Base-by-base conservation (phyloP, 208 protist species). In the Trypanosoma vivax region DNA sequence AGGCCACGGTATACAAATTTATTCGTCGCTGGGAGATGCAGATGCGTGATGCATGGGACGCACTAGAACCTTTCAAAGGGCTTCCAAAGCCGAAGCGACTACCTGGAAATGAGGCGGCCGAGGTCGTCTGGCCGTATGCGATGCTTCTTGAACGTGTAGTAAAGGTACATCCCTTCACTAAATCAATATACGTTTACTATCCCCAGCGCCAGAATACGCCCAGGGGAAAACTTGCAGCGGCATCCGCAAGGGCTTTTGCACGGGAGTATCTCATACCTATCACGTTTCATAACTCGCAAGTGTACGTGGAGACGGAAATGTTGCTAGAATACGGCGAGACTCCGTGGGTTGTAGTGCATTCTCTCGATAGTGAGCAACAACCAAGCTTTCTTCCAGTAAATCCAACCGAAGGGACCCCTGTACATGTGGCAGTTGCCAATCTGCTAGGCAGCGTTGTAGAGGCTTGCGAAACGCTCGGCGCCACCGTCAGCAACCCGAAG, bases 151-250 rank as follows among this genome's bases (percentile, higher is more conserved):
- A 95, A 72, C 68, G 82, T 30, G 74, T 88, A 25, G 73, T 92
- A 51, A 77, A 79, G 57, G 83, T 95, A 31, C 88, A 95, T 64
- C 88, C 83, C 25, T 95, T 91, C 59, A 95, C 81, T 25, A 95
- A 95, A 65, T 95, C 88, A 40, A 88, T 95, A 48, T 95, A 95
- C 58, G 76, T 91, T 4, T 95, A 91, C 66, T 95, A 91, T 56
- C 73, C 70, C 34, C 84, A 95, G 58, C 68, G 69, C 28, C 79
- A 88, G 57, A 57, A 49, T 65, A 84, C 88, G 13, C 23, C 30
- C 23, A 38, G 31, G 9, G 88, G 88, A 18, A 18, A 35, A 62
- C 41, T 50, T 14, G 76, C 74, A 18, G 72, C 77, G 31, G 63
- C 66, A 23, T 48, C 64, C 30, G 88, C 84, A 24, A 68, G 65